A percentile compares a stretch with the other conserved stretches of the same genome.
These are phyloP conservation scores for Mangifera indica DNA, from an alignment of 345 rosid genomes.

Conservation along the genomic window DNA sequence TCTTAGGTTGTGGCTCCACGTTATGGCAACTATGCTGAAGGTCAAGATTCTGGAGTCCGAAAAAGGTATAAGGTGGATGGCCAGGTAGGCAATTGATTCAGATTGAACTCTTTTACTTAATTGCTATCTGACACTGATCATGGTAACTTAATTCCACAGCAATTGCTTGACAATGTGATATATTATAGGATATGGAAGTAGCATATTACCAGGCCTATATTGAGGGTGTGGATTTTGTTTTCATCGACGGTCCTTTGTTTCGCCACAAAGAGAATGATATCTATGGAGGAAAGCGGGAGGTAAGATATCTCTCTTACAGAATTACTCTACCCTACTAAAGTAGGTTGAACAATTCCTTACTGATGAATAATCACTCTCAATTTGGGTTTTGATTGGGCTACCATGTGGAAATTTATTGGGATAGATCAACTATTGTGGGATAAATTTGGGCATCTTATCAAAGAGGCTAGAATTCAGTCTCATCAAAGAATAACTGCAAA, in stretches of 20 bases:
- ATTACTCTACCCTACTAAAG: background rate
- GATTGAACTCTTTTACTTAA: constrained; percentile 3
- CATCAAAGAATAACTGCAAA: no score
- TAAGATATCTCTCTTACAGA: constrained; percentile 32
- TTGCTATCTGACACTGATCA: constrained; percentile 6
- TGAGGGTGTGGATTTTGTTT: constrained; percentile 97
- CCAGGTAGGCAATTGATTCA: constrained; percentile 54
- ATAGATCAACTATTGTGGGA: no score
- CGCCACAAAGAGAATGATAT: constrained; percentile 60
- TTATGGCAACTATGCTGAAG: constrained; percentile 70
- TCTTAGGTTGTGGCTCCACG: constrained; percentile 84
- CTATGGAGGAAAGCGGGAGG: constrained; percentile 74
- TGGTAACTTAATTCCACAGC: background rate
- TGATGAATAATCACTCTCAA: background rate
- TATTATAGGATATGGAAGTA: constrained; percentile 83
- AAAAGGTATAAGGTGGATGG: constrained; percentile 77
- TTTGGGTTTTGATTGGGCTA: background rate
- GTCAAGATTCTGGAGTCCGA: constrained; percentile 61
- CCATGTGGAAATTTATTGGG: no score
- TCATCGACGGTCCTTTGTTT: constrained; percentile 61
- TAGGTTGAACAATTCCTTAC: background rate
- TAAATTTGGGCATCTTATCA: no score
- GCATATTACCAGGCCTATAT: constrained; percentile 72
- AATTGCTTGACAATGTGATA: constrained; percentile 14
- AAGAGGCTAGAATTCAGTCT: no score